Evolutionary conservation across 176 grass and related monocot species (phyloP).

Genomic region (Chrysopogon serrulatus): DNA sequence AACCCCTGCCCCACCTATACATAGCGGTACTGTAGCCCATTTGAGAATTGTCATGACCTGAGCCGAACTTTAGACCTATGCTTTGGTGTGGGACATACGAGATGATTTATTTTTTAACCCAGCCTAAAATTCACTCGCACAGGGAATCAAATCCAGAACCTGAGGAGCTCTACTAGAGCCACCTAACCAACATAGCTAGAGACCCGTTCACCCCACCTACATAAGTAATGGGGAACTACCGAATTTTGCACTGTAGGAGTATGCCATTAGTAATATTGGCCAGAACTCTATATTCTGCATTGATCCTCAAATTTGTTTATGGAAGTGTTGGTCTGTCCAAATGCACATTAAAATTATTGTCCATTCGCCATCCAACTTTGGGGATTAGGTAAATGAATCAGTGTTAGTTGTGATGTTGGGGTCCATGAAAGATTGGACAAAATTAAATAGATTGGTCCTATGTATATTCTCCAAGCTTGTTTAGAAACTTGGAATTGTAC

Average conservation of each 20-base stretch:
- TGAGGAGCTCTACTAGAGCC: background rate
- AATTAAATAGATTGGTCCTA: constrained; percentile 18
- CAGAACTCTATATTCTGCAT: background rate
- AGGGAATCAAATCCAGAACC: background rate
- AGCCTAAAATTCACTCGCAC: background rate
- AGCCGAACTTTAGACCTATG: background rate
- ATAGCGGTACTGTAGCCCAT: background rate
- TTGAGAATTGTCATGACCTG: background rate
- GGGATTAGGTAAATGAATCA: constrained; percentile 42
- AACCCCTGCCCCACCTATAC: too few species aligned
- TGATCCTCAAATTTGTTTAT: background rate
- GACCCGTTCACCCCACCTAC: background rate
- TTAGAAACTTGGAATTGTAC: background rate
- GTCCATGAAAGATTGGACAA: constrained; percentile 28
- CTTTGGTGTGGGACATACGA: background rate
- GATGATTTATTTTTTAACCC: background rate
- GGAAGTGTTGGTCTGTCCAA: background rate
- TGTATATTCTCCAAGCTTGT: background rate
- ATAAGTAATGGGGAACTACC: background rate
- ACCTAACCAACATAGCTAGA: background rate
- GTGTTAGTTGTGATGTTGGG: constrained; percentile 28
- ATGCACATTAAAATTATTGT: background rate
- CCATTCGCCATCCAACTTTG: background rate
- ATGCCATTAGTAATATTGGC: background rate
- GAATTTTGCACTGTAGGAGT: background rate